Base-by-base conservation (phyloP, 306 rosid species). In the Betula pendula region DNA sequence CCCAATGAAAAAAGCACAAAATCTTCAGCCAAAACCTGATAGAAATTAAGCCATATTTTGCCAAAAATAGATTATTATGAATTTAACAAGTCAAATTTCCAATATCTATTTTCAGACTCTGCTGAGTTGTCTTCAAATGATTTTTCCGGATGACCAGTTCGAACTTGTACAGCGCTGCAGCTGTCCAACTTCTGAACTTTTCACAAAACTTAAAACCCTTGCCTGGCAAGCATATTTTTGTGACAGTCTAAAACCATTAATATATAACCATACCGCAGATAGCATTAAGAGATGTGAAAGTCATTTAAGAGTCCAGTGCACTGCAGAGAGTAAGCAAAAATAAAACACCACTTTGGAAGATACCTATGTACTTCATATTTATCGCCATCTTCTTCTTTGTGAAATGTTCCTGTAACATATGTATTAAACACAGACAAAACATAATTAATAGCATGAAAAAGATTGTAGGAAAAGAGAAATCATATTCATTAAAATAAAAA, bases 311-410 rank as follows among this genome's bases (percentile, higher is more conserved):
- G 33, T 43, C 63, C 50, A 40, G 45, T 31, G 12, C 71, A 72
- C 22, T 38, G 65, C 49, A 44, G 48, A 50, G 68, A 62, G 53
- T 50, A 71, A 56, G 35, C 0, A 68, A 66, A 45, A 29, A 56
- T 11, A 14, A 20, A n/a, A 16, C 58, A 5, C 58, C 62, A 67
- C 31, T 55, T 50, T 52, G 17, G 62, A 78, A 73, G 15, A 13
- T 92, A 95, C 98, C 98, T 87, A 95, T 95, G 79, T 90, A 92
- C 81, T 95, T 95, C 95, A 89, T 89, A 85, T 92, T 92, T 78
- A 92, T 77, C 0, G 84, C 49, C 93, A 85, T 87, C 93, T 90
- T 91, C 65, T 17, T 82, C 73, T 77, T 81, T 60, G 90, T 77
- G 78, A 92, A 90, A 89, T 92, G 87, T 82, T 87, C 93, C 98